Conservation (phyloP, 805 yeast genomes). For the Candida argentea region DNA sequence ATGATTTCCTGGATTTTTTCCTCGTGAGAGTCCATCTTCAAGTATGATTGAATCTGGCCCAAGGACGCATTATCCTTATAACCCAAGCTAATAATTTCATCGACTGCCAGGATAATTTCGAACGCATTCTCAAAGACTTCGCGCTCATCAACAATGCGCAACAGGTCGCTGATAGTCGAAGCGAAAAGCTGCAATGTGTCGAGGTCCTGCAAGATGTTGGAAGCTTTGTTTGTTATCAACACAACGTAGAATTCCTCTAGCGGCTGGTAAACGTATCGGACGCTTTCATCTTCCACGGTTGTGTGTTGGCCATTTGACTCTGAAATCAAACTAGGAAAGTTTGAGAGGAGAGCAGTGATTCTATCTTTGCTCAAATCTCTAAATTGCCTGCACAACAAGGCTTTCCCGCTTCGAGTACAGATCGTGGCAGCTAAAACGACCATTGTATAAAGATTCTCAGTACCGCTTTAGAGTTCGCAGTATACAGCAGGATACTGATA, state of each 20-base stretch:
- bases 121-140: constrained; percentile 80
- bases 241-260: constrained; percentile 89
- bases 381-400: constrained; percentile 87
- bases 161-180: constrained; percentile 66
- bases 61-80: constrained; percentile 78
- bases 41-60: constrained; percentile 75
- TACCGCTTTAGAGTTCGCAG: background rate
- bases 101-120: constrained; percentile 84
- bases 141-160: constrained; percentile 65
- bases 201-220: constrained; percentile 89
- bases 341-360: constrained; percentile 75
- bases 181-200: constrained; percentile 82
- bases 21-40: constrained; percentile 97
- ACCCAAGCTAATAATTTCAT: constrained; percentile 85
- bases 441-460: constrained; percentile 33
- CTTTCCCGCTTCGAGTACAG: constrained; percentile 88
- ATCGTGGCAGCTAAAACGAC: constrained; percentile 89
- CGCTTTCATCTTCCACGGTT: constrained; percentile 84
- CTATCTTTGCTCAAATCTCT: constrained; percentile 75
- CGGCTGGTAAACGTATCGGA: constrained; percentile 92
- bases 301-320: constrained; percentile 75
- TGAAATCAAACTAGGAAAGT: constrained; percentile 71
- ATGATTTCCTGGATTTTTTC: constrained; percentile 97
- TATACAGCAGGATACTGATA: background rate
- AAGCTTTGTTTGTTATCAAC: constrained; percentile 79